Evolutionary conservation across 1,284 basidiomycete genomes (phyloP).

Genomic region (Malassezia sympodialis): DNA sequence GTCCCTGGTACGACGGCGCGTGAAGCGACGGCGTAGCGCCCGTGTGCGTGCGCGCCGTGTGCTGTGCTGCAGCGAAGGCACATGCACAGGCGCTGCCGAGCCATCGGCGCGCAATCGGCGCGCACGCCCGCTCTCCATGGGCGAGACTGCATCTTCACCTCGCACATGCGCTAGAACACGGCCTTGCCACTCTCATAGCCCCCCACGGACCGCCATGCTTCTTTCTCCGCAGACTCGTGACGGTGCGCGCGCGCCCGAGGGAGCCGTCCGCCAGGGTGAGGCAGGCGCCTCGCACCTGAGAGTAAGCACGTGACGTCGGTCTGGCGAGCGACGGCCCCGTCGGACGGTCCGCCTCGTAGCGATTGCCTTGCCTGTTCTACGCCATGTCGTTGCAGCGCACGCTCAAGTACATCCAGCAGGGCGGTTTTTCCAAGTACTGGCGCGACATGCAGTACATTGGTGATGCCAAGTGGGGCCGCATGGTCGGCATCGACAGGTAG

Average conservation of each 20-base stretch:
- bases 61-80: too few relatives aligned
- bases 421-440: slow-evolving; percentile 40
- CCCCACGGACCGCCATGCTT: too few relatives aligned
- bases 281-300: background rate
- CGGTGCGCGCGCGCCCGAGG: background rate
- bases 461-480: slow-evolving; percentile 43
- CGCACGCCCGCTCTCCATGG: too few relatives aligned
- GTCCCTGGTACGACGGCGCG: background rate
- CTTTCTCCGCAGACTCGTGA: too few relatives aligned
- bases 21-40: background rate
- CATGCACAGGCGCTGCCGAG: too few relatives aligned
- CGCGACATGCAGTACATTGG: slow-evolving; percentile 44
- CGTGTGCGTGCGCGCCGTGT: background rate
- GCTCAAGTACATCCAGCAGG: slow-evolving; percentile 36
- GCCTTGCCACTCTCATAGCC: too few relatives aligned
- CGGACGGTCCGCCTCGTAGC: background rate
- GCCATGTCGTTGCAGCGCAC: slow-evolving; percentile 43
- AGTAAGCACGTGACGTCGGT: background rate
- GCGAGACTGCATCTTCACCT: too few relatives aligned
- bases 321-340: background rate
- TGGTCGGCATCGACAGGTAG: slow-evolving; percentile 41
- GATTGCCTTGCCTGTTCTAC: slow-evolving; percentile 1
- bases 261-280: background rate
- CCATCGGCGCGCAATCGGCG: too few relatives aligned
- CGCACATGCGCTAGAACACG: too few relatives aligned